phyloP scores from a whole-genome alignment of 129 eudicot species.

The Flaveria robusta region DNA sequence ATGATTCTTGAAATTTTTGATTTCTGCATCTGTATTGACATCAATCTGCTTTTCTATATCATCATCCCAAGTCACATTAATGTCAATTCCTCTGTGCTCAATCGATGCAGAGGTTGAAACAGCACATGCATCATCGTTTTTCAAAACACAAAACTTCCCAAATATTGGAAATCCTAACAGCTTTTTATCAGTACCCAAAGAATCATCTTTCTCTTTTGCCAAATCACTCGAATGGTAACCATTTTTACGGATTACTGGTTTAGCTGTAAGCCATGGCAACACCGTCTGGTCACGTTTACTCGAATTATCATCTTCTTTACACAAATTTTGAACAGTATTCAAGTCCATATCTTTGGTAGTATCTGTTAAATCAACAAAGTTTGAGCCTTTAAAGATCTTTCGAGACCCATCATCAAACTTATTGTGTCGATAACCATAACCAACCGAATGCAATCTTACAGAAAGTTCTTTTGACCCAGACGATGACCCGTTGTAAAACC shows the following conservation, averaged over 20 bases:
- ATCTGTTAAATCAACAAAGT: constrained; percentile 41
- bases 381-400: constrained; percentile 39
- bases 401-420: constrained; percentile 37
- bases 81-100: constrained; percentile 58
- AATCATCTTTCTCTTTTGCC: constrained; percentile 39
- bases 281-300: constrained; percentile 37
- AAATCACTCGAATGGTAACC: constrained; percentile 29
- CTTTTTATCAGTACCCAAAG: constrained; percentile 37
- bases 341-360: constrained; percentile 60
- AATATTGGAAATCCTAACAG: constrained; percentile 63
- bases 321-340: constrained; percentile 48
- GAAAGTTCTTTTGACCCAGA: constrained; percentile 52
- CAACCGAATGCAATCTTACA: constrained; percentile 35
- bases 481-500: constrained; percentile 62
- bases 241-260: constrained; percentile 34
- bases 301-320: constrained; percentile 36
- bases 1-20: constrained; percentile 37
- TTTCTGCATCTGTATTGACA: constrained; percentile 29
- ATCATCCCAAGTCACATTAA: constrained; percentile 73
- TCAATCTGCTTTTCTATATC: constrained; percentile 34
- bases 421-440: constrained; percentile 48
- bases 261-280: constrained; percentile 72
- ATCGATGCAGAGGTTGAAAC: constrained; percentile 42
- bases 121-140: constrained; percentile 40
- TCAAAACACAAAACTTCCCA: constrained; percentile 42